Base-by-base conservation (phyloP, 306 rosid genomes). In the Geum urbanum region DNA sequence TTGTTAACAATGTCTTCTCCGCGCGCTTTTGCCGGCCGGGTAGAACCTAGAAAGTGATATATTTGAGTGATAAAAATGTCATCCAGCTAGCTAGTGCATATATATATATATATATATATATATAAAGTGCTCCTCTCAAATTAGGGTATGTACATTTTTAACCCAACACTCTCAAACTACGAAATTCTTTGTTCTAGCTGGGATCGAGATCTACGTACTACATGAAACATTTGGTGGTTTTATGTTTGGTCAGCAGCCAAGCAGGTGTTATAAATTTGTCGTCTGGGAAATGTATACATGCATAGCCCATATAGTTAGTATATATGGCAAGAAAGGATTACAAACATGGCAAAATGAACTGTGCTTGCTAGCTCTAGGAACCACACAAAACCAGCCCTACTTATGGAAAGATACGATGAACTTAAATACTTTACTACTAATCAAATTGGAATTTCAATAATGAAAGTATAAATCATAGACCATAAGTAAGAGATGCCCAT, bases 401-500 rank as follows among this genome's bases (percentile, higher is more conserved):
- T 35, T 59, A 32, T 14, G 45, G 20, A 13, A 35, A 59, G 44
- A 35, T 12, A 32, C 37, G 14, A 59, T 7, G 35, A 32, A 35
- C 44, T 11, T 14, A 11, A 14, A 19, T 32, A 59, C 15, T 56
- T 27, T 10, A 24, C 37, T 55, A 4, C 61, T 22, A 55, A 55
- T 9, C 15, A 51, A 51, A 51, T 9, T 51, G 1, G 5, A 54
- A 3, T 54, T 19, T 54, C 35, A 54, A 54, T 32, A 16, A n/a
- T 51, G n/a, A 14, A 50, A 0, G 35, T 9, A 4, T 6, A 32
- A 59, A 40, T 14, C 19, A 75, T 41, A 43, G n/a, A 16, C 51
- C 20, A 20, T 53, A 45, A 32, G 47, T 32, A 16, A 67, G 76
- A 71, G 72, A 82, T 58, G 81, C 77, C 47, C 84, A 15, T 59